These are phyloP conservation scores for Neofusicoccum ribis DNA, from an alignment of 2,329 filamentous ascomycete genomes.

Conservation along the genomic window DNA sequence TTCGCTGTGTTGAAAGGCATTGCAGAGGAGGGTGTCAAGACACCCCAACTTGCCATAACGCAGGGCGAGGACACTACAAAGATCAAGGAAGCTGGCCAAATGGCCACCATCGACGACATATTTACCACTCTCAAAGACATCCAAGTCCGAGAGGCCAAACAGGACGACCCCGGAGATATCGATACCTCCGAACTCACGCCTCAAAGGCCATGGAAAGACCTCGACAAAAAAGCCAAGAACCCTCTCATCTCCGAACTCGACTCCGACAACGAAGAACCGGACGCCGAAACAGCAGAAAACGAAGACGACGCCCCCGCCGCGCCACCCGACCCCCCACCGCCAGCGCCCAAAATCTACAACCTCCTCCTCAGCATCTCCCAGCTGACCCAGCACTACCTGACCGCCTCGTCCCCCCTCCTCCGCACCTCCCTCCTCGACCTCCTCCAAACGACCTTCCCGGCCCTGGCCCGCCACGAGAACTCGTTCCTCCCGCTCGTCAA, in stretches of 20 bases:
- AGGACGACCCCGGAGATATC: constrained; percentile 28
- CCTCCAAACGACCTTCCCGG: constrained; percentile 68
- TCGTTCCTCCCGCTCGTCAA: constrained; percentile 87
- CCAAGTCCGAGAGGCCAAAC: constrained; percentile 29
- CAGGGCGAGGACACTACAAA: constrained; percentile 23
- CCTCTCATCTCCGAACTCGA: constrained; percentile 34
- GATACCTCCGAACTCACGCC: constrained; percentile 28
- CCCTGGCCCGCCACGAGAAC: constrained; percentile 75
- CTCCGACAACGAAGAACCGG: constrained; percentile 32
- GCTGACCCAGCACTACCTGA: constrained; percentile 87
- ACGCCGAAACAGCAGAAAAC: constrained; percentile 29
- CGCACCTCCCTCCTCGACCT: constrained; percentile 77
- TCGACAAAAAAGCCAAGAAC: constrained; percentile 29
- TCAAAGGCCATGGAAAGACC: constrained; percentile 36
- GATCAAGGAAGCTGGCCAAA: not conserved
- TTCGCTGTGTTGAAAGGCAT: constrained; percentile 82
- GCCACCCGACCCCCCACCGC: constrained; percentile 57
- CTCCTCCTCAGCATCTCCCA: constrained; percentile 78
- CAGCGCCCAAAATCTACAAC: constrained; percentile 73
- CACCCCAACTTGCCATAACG: constrained; percentile 50
- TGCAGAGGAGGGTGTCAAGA: constrained; percentile 74
- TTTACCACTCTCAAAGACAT: constrained; percentile 37
- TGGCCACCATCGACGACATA: constrained; percentile 26
- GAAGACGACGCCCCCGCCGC: constrained; percentile 30
- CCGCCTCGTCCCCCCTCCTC: constrained; percentile 76